Evolutionary conservation across 768 basidiomycete genomes (phyloP).

Genomic region (Naematelia aurantialba): DNA sequence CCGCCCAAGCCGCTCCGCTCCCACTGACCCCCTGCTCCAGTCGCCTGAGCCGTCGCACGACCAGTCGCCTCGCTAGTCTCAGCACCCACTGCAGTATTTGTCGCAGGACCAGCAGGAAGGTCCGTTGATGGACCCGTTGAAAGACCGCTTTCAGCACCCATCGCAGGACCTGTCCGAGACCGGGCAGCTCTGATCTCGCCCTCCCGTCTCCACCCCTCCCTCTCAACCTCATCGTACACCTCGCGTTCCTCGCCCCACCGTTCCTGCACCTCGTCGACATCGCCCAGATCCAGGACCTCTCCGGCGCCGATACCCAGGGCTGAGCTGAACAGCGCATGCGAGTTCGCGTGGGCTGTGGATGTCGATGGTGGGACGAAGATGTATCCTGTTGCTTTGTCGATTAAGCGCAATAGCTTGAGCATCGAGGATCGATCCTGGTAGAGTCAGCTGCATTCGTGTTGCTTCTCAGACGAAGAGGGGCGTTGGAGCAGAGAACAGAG

Average conservation of each 20-base stretch:
- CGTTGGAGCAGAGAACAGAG: background rate
- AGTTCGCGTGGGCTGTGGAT: conserved; percentile 40
- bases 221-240: conserved; percentile 77
- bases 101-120: too few species aligned
- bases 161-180: too few species aligned
- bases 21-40: too few species aligned
- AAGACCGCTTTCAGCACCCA: too few species aligned
- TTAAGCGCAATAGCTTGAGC: conserved; percentile 73
- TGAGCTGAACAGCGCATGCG: conserved; percentile 59
- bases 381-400: conserved; percentile 91
- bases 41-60: too few species aligned
- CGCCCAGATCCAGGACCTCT: conserved; percentile 34
- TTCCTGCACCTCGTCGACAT: conserved; percentile 78
- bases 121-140: too few species aligned
- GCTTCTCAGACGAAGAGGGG: background rate
- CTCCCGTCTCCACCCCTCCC: conserved; percentile 67
- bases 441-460: background rate
- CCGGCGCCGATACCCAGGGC: conserved; percentile 6
- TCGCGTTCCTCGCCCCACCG: conserved; percentile 85
- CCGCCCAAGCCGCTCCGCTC: too few species aligned
- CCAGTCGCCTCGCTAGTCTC: too few species aligned
- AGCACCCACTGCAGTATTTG: too few species aligned
- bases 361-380: conserved; percentile 67
- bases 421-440: conserved; percentile 87
- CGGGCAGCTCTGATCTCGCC: conserved; percentile 23